These are phyloP conservation scores for Podospora anserina DNA, from an alignment of 495 filamentous ascomycete species.

Conservation along the genomic window DNA sequence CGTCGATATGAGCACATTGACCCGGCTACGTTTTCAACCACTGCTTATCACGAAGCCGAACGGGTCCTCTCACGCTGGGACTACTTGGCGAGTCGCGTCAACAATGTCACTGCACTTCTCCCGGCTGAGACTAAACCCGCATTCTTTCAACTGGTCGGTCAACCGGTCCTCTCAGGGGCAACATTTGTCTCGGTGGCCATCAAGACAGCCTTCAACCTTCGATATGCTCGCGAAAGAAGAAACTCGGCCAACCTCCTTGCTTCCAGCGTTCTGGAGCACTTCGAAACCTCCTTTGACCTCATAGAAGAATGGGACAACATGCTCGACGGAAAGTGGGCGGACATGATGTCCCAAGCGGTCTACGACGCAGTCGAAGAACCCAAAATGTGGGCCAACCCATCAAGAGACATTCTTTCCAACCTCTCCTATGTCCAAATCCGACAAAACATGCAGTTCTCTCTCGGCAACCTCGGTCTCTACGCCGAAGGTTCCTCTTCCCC, in stretches of 20 bases:
- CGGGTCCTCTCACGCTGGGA: slow-evolving; percentile 52
- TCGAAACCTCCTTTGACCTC: slow-evolving; percentile 54
- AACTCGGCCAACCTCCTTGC: slow-evolving; percentile 56
- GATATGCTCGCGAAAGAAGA: slow-evolving; percentile 54
- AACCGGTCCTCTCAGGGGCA: slow-evolving; percentile 54
- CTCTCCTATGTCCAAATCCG: slow-evolving; percentile 47
- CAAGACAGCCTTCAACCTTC: slow-evolving; percentile 44
- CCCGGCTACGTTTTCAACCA: slow-evolving; percentile 49
- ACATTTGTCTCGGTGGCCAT: slow-evolving; percentile 53
- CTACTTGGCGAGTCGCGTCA: slow-evolving; percentile 40
- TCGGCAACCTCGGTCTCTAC: slow-evolving; percentile 58
- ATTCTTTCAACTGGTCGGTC: slow-evolving; percentile 60
- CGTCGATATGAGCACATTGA: slow-evolving; percentile 55
- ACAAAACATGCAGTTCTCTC: slow-evolving; percentile 44
- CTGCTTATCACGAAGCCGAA: slow-evolving; percentile 63
- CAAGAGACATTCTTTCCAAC: slow-evolving; percentile 51
- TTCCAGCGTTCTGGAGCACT: slow-evolving; percentile 48
- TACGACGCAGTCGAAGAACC: slow-evolving; percentile 39
- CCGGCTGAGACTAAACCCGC: slow-evolving; percentile 37
- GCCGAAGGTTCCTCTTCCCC: slow-evolving; percentile 53
- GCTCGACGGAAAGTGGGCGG: slow-evolving; percentile 60
- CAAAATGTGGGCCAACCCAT: slow-evolving; percentile 51
- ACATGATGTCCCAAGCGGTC: slow-evolving; percentile 50
- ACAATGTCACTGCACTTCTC: slow-evolving; percentile 44
- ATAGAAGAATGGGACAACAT: slow-evolving; percentile 56